Evolutionary conservation across 352 stramenopile species (phyloP).

Genomic region (Globisporangium emineosum): DNA sequence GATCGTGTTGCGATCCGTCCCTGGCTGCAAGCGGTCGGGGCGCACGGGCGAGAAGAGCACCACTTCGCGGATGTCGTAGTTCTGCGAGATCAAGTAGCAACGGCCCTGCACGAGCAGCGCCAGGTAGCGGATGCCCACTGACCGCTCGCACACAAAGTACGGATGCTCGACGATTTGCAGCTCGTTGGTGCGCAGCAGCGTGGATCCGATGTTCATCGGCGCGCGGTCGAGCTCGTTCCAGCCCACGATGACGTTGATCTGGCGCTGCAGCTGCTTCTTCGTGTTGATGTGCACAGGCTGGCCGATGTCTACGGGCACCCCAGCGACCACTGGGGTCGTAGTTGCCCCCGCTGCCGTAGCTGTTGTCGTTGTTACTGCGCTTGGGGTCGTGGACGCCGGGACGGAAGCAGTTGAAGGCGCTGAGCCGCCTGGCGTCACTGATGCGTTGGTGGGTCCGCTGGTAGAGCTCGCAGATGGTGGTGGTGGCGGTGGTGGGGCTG

Average conservation of each 20-base stretch:
- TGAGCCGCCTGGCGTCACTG: constrained; percentile 1
- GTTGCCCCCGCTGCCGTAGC: constrained; percentile 13
- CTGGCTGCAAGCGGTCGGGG: constrained; percentile 69
- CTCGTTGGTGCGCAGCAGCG: constrained; percentile 71
- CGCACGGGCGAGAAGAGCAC: constrained; percentile 75
- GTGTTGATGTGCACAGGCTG: constrained; percentile 58
- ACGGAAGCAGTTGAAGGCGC: neutral
- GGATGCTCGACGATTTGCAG: constrained; percentile 74
- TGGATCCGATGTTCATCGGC: constrained; percentile 66
- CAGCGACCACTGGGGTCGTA: constrained; percentile 29
- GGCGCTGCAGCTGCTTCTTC: constrained; percentile 79
- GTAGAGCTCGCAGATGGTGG: neutral
- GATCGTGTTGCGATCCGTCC: constrained; percentile 64
- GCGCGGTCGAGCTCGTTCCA: constrained; percentile 77
- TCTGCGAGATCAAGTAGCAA: constrained; percentile 82
- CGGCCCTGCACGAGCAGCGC: constrained; percentile 71
- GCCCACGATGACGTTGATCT: constrained; percentile 79
- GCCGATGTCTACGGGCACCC: constrained; percentile 64
- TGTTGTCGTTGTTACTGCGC: neutral
- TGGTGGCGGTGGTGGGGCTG: neutral
- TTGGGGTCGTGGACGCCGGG: neutral
- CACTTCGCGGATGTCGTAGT: constrained; percentile 83
- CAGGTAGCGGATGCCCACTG: constrained; percentile 74
- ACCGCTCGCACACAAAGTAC: constrained; percentile 85
- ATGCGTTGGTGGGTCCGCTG: neutral